Evolutionary conservation across 768 basidiomycete species (phyloP).

Genomic region (Gloeostereum incarnatum): DNA sequence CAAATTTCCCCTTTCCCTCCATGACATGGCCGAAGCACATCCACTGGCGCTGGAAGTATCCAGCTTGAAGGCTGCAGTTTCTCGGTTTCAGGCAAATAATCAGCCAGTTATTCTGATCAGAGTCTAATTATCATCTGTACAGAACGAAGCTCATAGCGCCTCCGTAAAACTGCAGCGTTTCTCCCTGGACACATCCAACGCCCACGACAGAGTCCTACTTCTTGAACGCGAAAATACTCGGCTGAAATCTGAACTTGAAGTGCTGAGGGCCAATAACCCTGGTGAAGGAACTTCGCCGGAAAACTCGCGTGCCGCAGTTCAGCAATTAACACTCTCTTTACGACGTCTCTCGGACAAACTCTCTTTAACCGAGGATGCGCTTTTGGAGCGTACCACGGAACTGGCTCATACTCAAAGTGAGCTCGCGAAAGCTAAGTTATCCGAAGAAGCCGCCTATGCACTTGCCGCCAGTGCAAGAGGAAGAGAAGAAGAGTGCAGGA

Average conservation of each 20-base stretch:
- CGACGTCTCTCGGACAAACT: slow-evolving; percentile 64
- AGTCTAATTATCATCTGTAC: slow-evolving; percentile 9
- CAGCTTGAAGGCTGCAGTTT: slow-evolving; percentile 34
- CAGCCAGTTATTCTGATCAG: slow-evolving; percentile 2
- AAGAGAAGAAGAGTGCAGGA: slow-evolving; percentile 42
- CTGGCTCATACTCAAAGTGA: slow-evolving; percentile 34
- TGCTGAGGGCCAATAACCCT: slow-evolving; percentile 48
- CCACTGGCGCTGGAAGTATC: slow-evolving; percentile 36
- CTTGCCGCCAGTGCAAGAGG: slow-evolving; percentile 43
- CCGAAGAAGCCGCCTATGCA: slow-evolving; percentile 44
- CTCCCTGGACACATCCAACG: slow-evolving; percentile 41
- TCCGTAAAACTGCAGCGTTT: slow-evolving; percentile 59
- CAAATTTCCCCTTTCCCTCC: too few species aligned
- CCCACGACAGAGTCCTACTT: slow-evolving; percentile 32
- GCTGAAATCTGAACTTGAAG: slow-evolving; percentile 42
- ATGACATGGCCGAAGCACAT: slow-evolving; percentile 24
- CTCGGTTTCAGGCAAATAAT: slow-evolving; percentile 36
- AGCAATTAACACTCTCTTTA: slow-evolving; percentile 59
- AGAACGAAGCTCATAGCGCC: slow-evolving; percentile 67
- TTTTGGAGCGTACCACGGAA: slow-evolving; percentile 39
- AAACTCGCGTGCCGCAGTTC: slow-evolving; percentile 18
- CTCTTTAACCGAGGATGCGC: slow-evolving; percentile 44
- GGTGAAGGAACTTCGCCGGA: slow-evolving; percentile 22
- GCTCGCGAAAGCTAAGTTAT: slow-evolving; percentile 27
- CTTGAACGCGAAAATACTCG: slow-evolving; percentile 54